Evolutionary conservation across 345 rosid species (phyloP), one percentile per base, ranked within the genome.

Genomic region (Bruguiera sexangula): DNA sequence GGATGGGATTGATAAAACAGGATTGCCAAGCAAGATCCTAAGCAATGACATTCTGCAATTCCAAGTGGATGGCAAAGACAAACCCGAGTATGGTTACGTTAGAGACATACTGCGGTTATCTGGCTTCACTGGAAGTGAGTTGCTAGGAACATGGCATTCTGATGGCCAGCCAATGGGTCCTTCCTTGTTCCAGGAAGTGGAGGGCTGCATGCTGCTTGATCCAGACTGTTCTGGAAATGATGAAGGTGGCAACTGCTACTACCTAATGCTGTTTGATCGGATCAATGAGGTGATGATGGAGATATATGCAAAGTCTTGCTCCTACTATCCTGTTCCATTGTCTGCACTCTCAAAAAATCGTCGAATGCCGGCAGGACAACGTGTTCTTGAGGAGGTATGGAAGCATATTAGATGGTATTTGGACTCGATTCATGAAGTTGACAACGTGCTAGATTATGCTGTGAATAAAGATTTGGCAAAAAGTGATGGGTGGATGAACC

Each of bases 361-460:
- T 67, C 87, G 82, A 29, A 86, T 86, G 91, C 89, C 91, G 4
- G 51, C 63, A 54, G 89, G 91, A 15, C 39, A 70, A 71, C 80
- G 74, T 58, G 87, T 91, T 22, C 81, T 93, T 11, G 79, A 89
- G 50, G 89, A 89, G 73, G 96, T 86, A 0, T 89, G 98, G 98
- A 65, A 76, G 59, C 79, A 72, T 21, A 76, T 89, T 75, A 84
- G 79, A 65, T 61, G 85, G 81, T 84, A 84, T 85, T 70, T 84
- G 81, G 73, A 80, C 50, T 70, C 73, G 26, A 71, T 50, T 72
- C 75, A 83, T 22, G 75, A 46, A 9, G 58, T 62, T 0, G 86
- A 84, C 19, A 82, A 73, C 1, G 78, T 83, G 10, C 24, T 85
- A 78, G 93, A 91, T 73, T 69, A 79, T 58, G 60, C 82, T 20